phyloP scores from a whole-genome alignment of 441 rosid species.

The Jatropha multifida region DNA sequence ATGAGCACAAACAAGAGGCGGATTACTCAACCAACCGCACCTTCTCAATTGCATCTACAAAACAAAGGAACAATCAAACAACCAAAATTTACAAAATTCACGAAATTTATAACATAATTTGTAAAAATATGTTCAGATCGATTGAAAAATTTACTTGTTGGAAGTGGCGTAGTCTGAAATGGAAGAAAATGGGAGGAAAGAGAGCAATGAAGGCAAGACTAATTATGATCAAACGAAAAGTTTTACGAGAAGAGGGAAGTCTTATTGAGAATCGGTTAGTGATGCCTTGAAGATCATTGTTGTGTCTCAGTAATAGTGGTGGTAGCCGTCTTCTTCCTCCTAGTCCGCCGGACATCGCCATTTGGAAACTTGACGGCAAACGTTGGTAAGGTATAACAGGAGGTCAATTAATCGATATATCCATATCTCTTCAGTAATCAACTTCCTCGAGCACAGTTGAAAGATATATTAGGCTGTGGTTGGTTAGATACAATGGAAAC shows the following conservation, averaged over 20 bases:
- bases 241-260: conserved; percentile 39
- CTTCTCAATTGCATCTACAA: conserved; percentile 50
- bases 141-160: conserved; percentile 46
- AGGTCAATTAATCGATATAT: too few relatives aligned
- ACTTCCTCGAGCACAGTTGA: too few relatives aligned
- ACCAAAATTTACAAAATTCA: neutral
- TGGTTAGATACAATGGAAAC: too few relatives aligned
- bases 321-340: conserved; percentile 34
- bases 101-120: neutral
- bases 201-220: conserved; percentile 61
- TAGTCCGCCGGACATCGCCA: conserved; percentile 28
- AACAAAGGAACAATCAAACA: neutral
- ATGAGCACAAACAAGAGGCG: conserved; percentile 98
- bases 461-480: too few relatives aligned
- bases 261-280: conserved; percentile 25
- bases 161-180: conserved; percentile 71
- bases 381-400: too few relatives aligned
- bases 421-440: too few relatives aligned
- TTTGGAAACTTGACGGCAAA: neutral
- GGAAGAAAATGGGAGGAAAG: conserved; percentile 85
- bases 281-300: neutral
- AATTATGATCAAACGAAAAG: conserved; percentile 53
- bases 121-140: neutral
- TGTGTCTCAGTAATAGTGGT: conserved; percentile 16
- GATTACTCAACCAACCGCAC: conserved; percentile 81